Conservation (phyloP, 202 grass and related monocot genomes). For the Panicum hallii region DNA sequence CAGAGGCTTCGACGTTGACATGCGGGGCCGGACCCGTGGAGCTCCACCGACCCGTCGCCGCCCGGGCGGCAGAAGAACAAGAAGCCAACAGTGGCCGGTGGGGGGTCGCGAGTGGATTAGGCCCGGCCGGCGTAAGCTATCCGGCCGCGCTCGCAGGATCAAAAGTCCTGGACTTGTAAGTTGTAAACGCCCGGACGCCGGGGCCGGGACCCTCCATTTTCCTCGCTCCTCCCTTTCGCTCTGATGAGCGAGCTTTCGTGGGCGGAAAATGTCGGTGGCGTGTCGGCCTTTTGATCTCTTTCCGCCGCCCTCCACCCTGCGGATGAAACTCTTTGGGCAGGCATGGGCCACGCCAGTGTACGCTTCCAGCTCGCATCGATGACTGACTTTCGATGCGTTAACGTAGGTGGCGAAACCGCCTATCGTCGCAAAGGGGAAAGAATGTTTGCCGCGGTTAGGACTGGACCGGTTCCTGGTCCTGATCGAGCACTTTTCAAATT, state of each 20-base stretch:
- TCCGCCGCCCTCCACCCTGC: conserved; percentile 9
- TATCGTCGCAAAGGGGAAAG: background rate
- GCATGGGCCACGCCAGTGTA: background rate
- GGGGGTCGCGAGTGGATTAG: background rate
- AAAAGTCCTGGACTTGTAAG: background rate
- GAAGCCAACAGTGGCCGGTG: background rate
- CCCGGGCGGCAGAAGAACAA: too few species aligned
- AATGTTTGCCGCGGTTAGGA: conserved; percentile 10
- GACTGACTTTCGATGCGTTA: conserved; percentile 41
- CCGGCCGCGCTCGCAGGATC: background rate
- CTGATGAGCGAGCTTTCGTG: conserved; percentile 35
- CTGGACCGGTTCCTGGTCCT: background rate
- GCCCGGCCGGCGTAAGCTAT: conserved; percentile 4
- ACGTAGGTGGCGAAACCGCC: background rate
- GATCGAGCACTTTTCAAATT: background rate
- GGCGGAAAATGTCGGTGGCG: conserved; percentile 61
- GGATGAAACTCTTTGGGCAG: background rate
- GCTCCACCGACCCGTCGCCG: background rate
- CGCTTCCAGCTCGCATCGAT: conserved; percentile 10
- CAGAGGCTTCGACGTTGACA: conserved; percentile 44
- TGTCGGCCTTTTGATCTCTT: conserved; percentile 63
- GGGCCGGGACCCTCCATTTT: background rate
- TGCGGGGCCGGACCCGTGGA: background rate
- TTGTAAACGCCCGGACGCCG: background rate
- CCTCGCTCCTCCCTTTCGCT: background rate